Evolutionary conservation across 129 eudicot species (phyloP).

Genomic region (Chrysanthemum lavandulifolium): DNA sequence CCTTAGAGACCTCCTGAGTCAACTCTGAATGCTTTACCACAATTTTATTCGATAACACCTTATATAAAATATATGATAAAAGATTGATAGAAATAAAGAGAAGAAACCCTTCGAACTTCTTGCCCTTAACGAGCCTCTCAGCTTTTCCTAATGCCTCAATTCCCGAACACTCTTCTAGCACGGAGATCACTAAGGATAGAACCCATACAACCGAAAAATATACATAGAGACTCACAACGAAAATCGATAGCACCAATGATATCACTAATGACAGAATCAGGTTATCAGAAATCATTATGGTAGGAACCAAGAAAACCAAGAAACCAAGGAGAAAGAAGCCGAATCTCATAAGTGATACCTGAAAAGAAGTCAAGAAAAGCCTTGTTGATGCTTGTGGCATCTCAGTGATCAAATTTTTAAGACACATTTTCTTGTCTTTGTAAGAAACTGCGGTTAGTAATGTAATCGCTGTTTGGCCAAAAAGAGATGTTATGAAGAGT

Average conservation of each 20-base stretch:
- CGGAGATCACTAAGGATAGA: slow-evolving; percentile 34
- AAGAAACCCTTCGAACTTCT: slow-evolving; percentile 32
- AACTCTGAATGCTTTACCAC: background rate
- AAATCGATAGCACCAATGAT: background rate
- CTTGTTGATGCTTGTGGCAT: background rate
- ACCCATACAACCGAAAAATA: slow-evolving; percentile 31
- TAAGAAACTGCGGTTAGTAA: slow-evolving; percentile 13
- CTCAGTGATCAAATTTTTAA: background rate
- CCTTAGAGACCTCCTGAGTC: slow-evolving; percentile 1
- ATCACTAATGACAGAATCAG: background rate
- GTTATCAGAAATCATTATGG: slow-evolving; percentile 7
- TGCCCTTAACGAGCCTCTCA: slow-evolving; percentile 35
- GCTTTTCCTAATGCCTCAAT: slow-evolving; percentile 41
- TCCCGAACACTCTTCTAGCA: slow-evolving; percentile 41
- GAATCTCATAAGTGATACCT: slow-evolving; percentile 14
- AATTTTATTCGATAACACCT: background rate
- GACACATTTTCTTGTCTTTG: slow-evolving; percentile 4
- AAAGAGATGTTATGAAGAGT: slow-evolving; percentile 1
- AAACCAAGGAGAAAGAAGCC: slow-evolving; percentile 11
- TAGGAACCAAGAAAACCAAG: background rate
- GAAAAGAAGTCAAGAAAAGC: slow-evolving; percentile 17
- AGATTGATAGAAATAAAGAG: slow-evolving; percentile 6
- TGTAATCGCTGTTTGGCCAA: slow-evolving; percentile 21
- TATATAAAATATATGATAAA: background rate
- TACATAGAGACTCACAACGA: slow-evolving; percentile 12